phyloP scores from a whole-genome alignment of 2,329 filamentous ascomycete species.

The Phialophora tarda region DNA sequence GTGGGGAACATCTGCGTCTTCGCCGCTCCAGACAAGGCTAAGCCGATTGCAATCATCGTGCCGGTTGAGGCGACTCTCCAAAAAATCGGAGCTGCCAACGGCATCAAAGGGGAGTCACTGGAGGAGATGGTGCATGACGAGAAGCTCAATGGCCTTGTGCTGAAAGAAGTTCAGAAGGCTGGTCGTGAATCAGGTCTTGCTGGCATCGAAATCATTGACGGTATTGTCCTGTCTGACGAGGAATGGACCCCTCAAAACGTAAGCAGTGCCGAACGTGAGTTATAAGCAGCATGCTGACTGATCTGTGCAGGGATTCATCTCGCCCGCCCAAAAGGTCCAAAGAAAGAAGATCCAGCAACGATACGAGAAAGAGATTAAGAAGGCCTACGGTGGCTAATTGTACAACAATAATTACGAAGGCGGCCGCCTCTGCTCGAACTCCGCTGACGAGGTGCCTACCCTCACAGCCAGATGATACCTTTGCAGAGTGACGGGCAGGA shows the following conservation, averaged over 20 bases:
- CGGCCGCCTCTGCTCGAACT: background rate
- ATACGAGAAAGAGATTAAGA: conserved; percentile 66
- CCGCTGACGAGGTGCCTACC: background rate
- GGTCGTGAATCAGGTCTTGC: conserved; percentile 70
- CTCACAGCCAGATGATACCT: background rate
- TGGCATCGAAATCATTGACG: conserved; percentile 75
- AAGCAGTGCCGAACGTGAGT: conserved; percentile 35
- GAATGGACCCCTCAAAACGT: conserved; percentile 88
- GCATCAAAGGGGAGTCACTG: conserved; percentile 67
- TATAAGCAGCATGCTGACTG: conserved; percentile 13
- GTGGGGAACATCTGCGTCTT: conserved; percentile 89
- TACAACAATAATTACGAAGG: background rate
- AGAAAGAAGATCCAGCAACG: conserved; percentile 68
- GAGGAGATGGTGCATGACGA: conserved; percentile 72
- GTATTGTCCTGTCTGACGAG: conserved; percentile 78
- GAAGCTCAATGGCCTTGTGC: conserved; percentile 67
- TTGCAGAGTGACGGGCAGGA: background rate
- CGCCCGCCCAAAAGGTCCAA: conserved; percentile 75
- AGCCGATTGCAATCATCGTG: conserved; percentile 82
- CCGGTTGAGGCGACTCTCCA: conserved; percentile 62
- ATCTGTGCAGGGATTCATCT: conserved; percentile 62
- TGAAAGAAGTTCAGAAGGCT: conserved; percentile 71
- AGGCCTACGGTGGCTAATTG: conserved; percentile 57
- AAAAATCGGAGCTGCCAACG: conserved; percentile 61
- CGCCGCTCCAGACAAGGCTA: conserved; percentile 73